Conservation (phyloP, 2,329 filamentous ascomycete species). For the Ceratocystis harringtonii region DNA sequence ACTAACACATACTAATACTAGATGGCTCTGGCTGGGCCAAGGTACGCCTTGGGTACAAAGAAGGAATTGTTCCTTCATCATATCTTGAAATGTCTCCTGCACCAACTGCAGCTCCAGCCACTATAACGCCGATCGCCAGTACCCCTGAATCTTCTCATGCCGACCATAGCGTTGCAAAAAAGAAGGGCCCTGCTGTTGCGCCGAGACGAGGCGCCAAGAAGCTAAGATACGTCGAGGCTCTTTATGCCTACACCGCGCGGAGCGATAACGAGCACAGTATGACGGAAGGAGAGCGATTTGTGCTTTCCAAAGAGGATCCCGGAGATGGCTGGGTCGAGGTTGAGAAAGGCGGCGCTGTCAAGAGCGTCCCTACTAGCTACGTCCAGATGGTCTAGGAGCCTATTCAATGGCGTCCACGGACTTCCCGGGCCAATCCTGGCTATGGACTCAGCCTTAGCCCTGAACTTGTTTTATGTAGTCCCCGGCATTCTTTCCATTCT, state of each 20-base stretch:
- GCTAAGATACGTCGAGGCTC: constrained; percentile 76
- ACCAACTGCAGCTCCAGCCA: constrained; percentile 27
- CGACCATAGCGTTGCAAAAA: constrained; percentile 44
- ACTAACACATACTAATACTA: constrained; percentile 33
- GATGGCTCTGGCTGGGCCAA: constrained; percentile 88
- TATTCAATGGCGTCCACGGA: constrained; percentile 10
- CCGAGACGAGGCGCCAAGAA: constrained; percentile 86
- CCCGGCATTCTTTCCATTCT: neutral
- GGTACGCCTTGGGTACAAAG: constrained; percentile 56
- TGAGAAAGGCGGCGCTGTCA: constrained; percentile 72
- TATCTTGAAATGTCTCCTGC: constrained; percentile 57
- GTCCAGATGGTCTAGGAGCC: constrained; percentile 52
- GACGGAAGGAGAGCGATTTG: constrained; percentile 78
- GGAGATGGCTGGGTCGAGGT: constrained; percentile 97
- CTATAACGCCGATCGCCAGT: constrained; percentile 9
- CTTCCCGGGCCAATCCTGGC: constrained; percentile 5
- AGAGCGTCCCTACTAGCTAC: constrained; percentile 89
- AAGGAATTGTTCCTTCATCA: constrained; percentile 73
- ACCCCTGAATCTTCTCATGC: constrained; percentile 41
- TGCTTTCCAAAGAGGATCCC: constrained; percentile 71
- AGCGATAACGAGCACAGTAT: constrained; percentile 82
- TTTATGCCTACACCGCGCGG: constrained; percentile 83
- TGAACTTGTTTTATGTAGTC: constrained; percentile 10
- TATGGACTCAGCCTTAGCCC: constrained; percentile 6
- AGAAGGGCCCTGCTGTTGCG: constrained; percentile 83